Conservation (phyloP, 306 rosid species). For the Rubus parviflorus region DNA sequence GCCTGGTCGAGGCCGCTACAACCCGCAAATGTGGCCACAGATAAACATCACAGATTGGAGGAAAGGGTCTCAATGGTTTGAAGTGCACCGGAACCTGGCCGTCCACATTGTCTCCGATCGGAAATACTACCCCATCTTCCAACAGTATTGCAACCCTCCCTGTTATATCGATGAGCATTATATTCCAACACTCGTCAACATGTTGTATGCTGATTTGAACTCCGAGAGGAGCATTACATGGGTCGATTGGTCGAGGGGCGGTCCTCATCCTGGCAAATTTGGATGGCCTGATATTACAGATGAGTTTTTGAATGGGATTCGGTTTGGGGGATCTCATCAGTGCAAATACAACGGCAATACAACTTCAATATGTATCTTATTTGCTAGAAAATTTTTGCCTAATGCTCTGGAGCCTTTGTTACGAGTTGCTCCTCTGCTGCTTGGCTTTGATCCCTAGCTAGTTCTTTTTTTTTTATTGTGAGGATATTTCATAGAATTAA, state of each 20-base stretch:
- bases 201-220: slow-evolving; percentile 26
- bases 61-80: slow-evolving; percentile 76
- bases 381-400: slow-evolving; percentile 62
- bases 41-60: slow-evolving; percentile 57
- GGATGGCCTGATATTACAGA: slow-evolving; percentile 32
- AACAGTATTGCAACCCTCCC: slow-evolving; percentile 31
- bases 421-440: slow-evolving; percentile 37
- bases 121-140: slow-evolving; percentile 43
- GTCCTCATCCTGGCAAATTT: slow-evolving; percentile 52
- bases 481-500: too few species aligned
- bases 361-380: slow-evolving; percentile 52
- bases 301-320: slow-evolving; percentile 46
- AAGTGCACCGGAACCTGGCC: slow-evolving; percentile 51
- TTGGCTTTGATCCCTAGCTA: slow-evolving; percentile 39
- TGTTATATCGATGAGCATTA: slow-evolving; percentile 70
- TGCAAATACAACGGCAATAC: slow-evolving; percentile 42
- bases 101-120: slow-evolving; percentile 42
- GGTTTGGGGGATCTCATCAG: slow-evolving; percentile 31
- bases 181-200: slow-evolving; percentile 48
- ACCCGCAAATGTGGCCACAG: slow-evolving; percentile 40
- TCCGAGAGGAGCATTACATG: slow-evolving; percentile 47
- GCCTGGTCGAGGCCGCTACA: slow-evolving; percentile 53
- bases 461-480: too few species aligned
- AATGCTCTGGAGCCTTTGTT: slow-evolving; percentile 52
- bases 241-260: slow-evolving; percentile 67